phyloP scores from a whole-genome alignment of 352 stramenopile genomes.

The Peronospora tabacina region DNA sequence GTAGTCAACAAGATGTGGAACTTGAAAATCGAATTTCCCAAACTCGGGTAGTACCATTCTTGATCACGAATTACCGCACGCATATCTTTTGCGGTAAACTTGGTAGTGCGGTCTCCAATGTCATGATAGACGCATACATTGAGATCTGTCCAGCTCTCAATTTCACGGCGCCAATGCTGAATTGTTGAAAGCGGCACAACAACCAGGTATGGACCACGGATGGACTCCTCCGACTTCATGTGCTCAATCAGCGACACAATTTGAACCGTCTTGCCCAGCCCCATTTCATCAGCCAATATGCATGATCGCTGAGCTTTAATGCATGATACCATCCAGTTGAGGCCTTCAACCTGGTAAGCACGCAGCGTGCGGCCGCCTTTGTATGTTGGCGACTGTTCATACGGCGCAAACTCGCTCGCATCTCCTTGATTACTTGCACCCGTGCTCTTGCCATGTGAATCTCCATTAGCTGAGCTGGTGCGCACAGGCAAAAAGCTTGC shows the following conservation, averaged over 20 bases:
- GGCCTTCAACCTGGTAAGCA: constrained; percentile 77
- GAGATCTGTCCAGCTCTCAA: constrained; percentile 94
- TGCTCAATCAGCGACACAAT: constrained; percentile 91
- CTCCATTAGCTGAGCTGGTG: constrained; percentile 2
- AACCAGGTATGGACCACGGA: constrained; percentile 79
- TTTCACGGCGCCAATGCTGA: constrained; percentile 83
- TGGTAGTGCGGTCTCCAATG: constrained; percentile 67
- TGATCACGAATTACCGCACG: constrained; percentile 76
- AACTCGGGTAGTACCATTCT: constrained; percentile 84
- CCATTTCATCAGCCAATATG: constrained; percentile 90
- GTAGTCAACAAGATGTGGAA: constrained; percentile 83
- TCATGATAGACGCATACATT: constrained; percentile 98
- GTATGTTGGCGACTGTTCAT: constrained; percentile 83
- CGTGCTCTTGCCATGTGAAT: constrained; percentile 7
- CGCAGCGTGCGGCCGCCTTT: constrained; percentile 79
- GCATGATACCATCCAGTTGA: constrained; percentile 87
- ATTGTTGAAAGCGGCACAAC: constrained; percentile 85
- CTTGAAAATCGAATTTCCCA: constrained; percentile 88
- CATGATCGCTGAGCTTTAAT: constrained; percentile 85
- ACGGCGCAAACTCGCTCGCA: constrained; percentile 78
- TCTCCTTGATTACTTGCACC: constrained; percentile 14
- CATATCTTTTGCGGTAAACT: constrained; percentile 86
- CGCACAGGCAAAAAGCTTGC: constrained; percentile 71
- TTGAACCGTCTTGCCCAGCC: constrained; percentile 93
- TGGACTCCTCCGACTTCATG: constrained; percentile 71